Evolutionary conservation across 495 filamentous ascomycete genomes (phyloP).

Genomic region (Xylaria longipes): DNA sequence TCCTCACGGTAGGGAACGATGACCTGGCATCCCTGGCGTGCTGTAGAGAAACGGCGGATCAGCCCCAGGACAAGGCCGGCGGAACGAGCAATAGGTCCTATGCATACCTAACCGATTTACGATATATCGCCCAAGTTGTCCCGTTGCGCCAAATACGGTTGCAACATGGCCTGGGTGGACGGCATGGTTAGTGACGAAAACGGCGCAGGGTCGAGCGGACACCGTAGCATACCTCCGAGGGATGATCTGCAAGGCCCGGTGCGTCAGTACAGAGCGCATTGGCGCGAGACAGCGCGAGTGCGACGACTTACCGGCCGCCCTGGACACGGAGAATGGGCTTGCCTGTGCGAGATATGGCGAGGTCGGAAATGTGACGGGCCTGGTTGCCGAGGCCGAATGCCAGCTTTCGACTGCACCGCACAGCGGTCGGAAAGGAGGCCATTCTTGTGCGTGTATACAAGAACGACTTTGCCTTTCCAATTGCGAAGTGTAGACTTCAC

Average conservation of each 20-base stretch:
- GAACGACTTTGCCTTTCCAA: conserved; percentile 43
- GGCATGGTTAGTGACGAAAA: conserved; percentile 38
- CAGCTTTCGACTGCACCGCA: conserved; percentile 51
- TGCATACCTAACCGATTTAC: conserved; percentile 88
- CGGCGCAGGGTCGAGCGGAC: conserved; percentile 33
- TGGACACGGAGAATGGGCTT: conserved; percentile 83
- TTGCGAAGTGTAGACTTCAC: conserved; percentile 30
- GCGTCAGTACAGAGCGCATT: conserved; percentile 33
- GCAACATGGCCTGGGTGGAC: conserved; percentile 78
- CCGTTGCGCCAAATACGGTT: conserved; percentile 97
- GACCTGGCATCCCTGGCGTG: conserved; percentile 89
- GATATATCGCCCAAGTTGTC: conserved; percentile 95
- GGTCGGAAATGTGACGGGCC: conserved; percentile 67
- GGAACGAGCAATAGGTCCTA: background rate
- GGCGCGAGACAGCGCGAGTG: conserved; percentile 28
- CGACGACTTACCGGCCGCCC: conserved; percentile 76
- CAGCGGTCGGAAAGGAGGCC: conserved; percentile 55
- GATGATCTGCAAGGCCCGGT: conserved; percentile 64
- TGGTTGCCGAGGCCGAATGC: conserved; percentile 34
- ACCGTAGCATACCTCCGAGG: conserved; percentile 72
- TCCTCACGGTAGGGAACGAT: conserved; percentile 95
- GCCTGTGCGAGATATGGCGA: conserved; percentile 84
- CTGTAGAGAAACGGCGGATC: conserved; percentile 55
- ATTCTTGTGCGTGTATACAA: conserved; percentile 49
- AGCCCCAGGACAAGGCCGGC: background rate